Evolutionary conservation across 1,139 yeast genomes (phyloP), one percentile per base, ranked within the genome.

Genomic region (Geotrichum reessii): DNA sequence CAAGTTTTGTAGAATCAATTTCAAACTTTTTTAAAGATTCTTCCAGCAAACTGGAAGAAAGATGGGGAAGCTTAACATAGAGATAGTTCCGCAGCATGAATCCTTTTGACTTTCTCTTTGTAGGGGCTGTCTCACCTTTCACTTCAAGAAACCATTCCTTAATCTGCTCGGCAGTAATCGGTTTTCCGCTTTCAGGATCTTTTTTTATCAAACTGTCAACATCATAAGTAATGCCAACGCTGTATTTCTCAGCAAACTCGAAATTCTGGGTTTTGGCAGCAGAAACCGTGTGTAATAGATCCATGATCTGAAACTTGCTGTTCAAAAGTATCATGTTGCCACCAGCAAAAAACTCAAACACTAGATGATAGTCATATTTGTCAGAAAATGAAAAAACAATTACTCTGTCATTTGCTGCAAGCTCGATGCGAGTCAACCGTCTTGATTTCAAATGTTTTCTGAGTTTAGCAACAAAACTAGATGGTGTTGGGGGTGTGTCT

Each of bases 291-390:
- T 55, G 59, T 57, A 55, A 58, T 9, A 92, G 74, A 0, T 95
- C 78, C 66, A 91, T 67, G 54, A 91, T 91, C 67, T 81, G 84
- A 64, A 77, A 73, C 33, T 85, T 79, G 19, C 24, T 33, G 44
- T 83, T 80, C 63, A 92, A 76, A 25, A 93, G 76, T 33, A 93
- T 76, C 61, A 93, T 82, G 68, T 93, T 93, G 44, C 99, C 99
- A 1, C 97, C 97, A 69, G 97, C 89, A 75, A 91, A 92, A 66
- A 93, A 92, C 69, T 93, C 99, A 61, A 93, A 74, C 0, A 89
- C 96, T 64, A 92, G 76, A 67, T 87, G 86, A 71, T 75, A 88
- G 58, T 83, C 70, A 7, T 96, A 95, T 28, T 73, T 75, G 65
- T 89, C 95, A 56, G 91, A 83, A 72, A 93, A 92, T 60, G 88